Base-by-base conservation (phyloP, 208 protist genomes). In the Wallacemonas collosoma region DNA sequence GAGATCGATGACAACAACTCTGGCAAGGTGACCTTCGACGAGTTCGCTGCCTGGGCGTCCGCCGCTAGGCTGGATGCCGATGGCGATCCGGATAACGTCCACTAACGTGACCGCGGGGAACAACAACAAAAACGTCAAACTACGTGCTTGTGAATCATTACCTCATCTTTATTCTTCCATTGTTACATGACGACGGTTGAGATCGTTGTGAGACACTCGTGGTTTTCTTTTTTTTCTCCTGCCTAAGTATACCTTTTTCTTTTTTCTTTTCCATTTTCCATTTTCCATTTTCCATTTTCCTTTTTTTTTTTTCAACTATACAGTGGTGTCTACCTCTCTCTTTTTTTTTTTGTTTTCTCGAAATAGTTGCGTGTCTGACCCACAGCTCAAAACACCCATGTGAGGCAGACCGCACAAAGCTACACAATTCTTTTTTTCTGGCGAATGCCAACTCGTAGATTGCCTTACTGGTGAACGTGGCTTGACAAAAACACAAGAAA, bases 1-100 rank as follows among this genome's bases (percentile, higher is more conserved):
- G 62, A 83, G 67, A 86, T 95, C 56, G 89, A 94, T 67, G 73
- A 54, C 50, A 90, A 95, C 81, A 68, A 71, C 67, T 81, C 85
- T 50, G 89, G 90, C 44, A 61, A 82, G 68, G 83, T 96, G 53
- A 82, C 88, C 44, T 95, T 96, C 60, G 85, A 93, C 74, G 89
- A 96, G 81, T 87, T 96, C 66, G 79, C 84, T 26, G 71, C 72
- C n/a, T 95, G 83, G 88, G 87, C 81, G 17, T 26, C 79, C 51
- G 65, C 72, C 2, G 63, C 41, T 17, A 70, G 77, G 64, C 57
- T 89, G 58, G 71, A 85, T 45, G 66, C 73, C 15, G 69, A 78
- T 26, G 78, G 71, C 26, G 80, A 89, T 61, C 67, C 73, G 48
- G 79, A 76, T 58, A 72, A 68, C n/a, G 43, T 72, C 56, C 43